Evolutionary conservation across 2,329 filamentous ascomycete species (phyloP), one percentile per base, ranked within the genome.

Genomic region (Thyridium curvatum): DNA sequence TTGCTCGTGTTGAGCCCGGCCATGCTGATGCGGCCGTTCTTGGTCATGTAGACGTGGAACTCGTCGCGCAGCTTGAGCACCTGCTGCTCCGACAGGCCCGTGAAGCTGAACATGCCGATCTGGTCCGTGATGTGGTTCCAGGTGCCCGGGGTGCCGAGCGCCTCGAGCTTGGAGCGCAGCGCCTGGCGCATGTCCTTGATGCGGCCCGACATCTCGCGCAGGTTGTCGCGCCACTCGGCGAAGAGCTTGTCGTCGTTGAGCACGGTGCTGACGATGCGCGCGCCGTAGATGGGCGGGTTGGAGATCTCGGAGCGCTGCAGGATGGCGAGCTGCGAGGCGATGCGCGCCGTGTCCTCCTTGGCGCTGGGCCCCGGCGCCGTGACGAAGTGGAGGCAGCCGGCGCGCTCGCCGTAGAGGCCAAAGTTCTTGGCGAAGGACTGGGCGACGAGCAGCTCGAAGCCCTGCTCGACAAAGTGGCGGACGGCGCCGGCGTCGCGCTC

Each of bases 61-160:
- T 86, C 77, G 44, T 79, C 71, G 38, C 82, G 74, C 45, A 93
- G 67, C 65, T 78, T 80, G 50, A 75, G 51, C 8, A 91, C 86
- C 59, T 93, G 86, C 45, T 76, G 59, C 66, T 89, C 84, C 12
- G 62, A 76, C 59, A 94, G 65, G 12, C 87, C 87, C 1, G 87
- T 94, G 62, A 94, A 98, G 62, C 84, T 91, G 69, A 98, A 98
- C 93, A 98, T 98, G 68, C 93, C 93, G 58, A 98, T 98, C 74
- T 98, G 93, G 54, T 94, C 86, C 13, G 90, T 96, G 60, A 98
- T 94, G 67, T 98, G 93, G 57, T 90, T 87, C 93, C 93, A 98
- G 12, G 77, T 84, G 26, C 91, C 91, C 0, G 91, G 91, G 0
- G 93, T 96, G 21, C 78, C 79, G 43, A 91, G 75, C 55, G 82